Base-by-base conservation (phyloP, 2,329 filamentous ascomycete genomes). In the Pezicula radicicola region DNA sequence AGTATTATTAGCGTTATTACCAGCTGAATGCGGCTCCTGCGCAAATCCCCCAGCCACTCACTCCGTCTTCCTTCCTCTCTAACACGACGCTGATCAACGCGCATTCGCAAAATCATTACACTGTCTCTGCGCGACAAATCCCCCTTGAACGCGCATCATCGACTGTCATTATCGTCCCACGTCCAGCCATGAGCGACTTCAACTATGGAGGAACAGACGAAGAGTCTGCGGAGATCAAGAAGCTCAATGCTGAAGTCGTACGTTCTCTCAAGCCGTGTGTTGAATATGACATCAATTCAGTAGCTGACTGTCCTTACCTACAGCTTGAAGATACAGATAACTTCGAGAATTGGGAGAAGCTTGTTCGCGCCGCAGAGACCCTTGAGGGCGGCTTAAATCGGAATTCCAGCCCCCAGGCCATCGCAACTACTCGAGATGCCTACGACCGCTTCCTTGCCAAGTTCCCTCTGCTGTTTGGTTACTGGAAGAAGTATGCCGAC, bases 401-500 rank as follows among this genome's bases (percentile, higher is more conserved):
- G 63, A 99, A 99, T 73, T 97, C 94, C 40, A 97, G 89, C 68
- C 92, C 94, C 1, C 89, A 95, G 66, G 90, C 94, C 27, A 91
- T 99, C 62, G 86, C 91, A 18, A 87, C 91, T 10, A 87, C 91
- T 51, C 88, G 94, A 71, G 85, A 89, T 69, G 84, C 89, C 56
- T 97, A 96, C 75, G 92, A 99, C 69, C 84, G 88, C 45, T 95
- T 99, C 67, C 86, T 99, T 19, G 83, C 89, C 55, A 97, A 96
- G 67, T 99, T 97, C 60, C 94, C 94, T 3, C 80, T 97, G 10
- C 83, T 97, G 37, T 99, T 97, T 65, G 94, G 93, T 48, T 99
- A 97, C 75, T 99, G 94, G 94, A 97, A 97, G 77, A 97, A 97
- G 70, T 99, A 97, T 79, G 94, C 94, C 66, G 93, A 97, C 65